Evolutionary conservation across 805 yeast genomes (phyloP).

Genomic region (Kodamaea fukazawae): DNA sequence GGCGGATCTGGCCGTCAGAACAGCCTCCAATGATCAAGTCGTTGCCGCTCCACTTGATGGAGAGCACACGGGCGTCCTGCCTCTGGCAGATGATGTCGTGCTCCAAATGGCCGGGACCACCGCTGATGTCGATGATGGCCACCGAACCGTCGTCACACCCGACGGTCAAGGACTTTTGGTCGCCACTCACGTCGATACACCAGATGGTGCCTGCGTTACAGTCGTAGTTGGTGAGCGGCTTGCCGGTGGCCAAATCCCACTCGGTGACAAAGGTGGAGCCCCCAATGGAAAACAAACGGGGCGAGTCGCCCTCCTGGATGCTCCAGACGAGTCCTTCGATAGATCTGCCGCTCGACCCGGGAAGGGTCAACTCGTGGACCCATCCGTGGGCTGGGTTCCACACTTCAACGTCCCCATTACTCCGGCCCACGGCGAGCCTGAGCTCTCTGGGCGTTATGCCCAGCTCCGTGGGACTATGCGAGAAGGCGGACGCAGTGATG

Average conservation of each 20-base stretch:
- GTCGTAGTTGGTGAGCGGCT: slow-evolving; percentile 72
- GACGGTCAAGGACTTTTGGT: slow-evolving; percentile 66
- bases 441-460: slow-evolving; percentile 46
- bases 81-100: slow-evolving; percentile 74
- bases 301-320: slow-evolving; percentile 39
- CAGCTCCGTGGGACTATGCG: slow-evolving; percentile 51
- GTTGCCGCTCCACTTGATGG: slow-evolving; percentile 71
- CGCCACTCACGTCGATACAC: slow-evolving; percentile 70
- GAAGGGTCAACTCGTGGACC: slow-evolving; percentile 69
- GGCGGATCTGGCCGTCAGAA: slow-evolving; percentile 87
- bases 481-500: slow-evolving; percentile 78
- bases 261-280: slow-evolving; percentile 90
- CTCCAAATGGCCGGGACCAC: slow-evolving; percentile 81
- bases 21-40: slow-evolving; percentile 84
- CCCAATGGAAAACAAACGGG: slow-evolving; percentile 87
- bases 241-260: slow-evolving; percentile 79
- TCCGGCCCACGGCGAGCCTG: slow-evolving; percentile 86
- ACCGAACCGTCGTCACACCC: slow-evolving; percentile 97
- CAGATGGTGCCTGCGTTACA: slow-evolving; percentile 93
- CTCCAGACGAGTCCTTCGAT: slow-evolving; percentile 91
- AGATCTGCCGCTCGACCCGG: slow-evolving; percentile 80
- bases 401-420: slow-evolving; percentile 92
- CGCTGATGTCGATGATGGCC: slow-evolving; percentile 77
- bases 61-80: slow-evolving; percentile 77
- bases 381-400: slow-evolving; percentile 88